phyloP scores from a whole-genome alignment of 805 yeast species.

The Millerago galiae region DNA sequence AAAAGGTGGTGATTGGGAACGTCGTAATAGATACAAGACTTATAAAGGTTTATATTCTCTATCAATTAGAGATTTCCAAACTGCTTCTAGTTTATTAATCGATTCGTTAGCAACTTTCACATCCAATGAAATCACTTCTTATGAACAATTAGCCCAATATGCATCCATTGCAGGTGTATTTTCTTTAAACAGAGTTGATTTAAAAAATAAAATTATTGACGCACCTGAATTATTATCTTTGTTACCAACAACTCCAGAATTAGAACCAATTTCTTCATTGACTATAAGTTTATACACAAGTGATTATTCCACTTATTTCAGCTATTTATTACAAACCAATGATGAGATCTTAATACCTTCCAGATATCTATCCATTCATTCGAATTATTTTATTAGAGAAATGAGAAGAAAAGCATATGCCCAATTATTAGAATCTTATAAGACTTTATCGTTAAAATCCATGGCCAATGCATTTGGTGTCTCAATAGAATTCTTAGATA shows the following conservation, averaged over 20 bases:
- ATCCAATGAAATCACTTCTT: slow-evolving; percentile 80
- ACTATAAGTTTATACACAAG: slow-evolving; percentile 85
- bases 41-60: slow-evolving; percentile 78
- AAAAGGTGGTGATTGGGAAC: slow-evolving; percentile 99
- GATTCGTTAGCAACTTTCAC: slow-evolving; percentile 95
- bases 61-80: slow-evolving; percentile 80
- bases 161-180: slow-evolving; percentile 87
- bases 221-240: slow-evolving; percentile 89
- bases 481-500: slow-evolving; percentile 78
- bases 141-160: slow-evolving; percentile 84
- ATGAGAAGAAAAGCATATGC: slow-evolving; percentile 93
- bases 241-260: slow-evolving; percentile 57
- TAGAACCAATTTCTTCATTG: slow-evolving; percentile 76
- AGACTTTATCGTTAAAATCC: slow-evolving; percentile 78
- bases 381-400: slow-evolving; percentile 82
- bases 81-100: slow-evolving; percentile 77
- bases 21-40: slow-evolving; percentile 90
- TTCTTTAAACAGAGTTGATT: slow-evolving; percentile 72
- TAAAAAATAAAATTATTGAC: slow-evolving; percentile 80
- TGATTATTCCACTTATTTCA: slow-evolving; percentile 77
- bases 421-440: slow-evolving; percentile 90
- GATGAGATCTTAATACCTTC: slow-evolving; percentile 61
- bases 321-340: slow-evolving; percentile 68
- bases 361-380: slow-evolving; percentile 67
- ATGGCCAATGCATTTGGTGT: slow-evolving; percentile 95